Evolutionary conservation across 768 basidiomycete species (phyloP).

Genomic region (Russula sp.): DNA sequence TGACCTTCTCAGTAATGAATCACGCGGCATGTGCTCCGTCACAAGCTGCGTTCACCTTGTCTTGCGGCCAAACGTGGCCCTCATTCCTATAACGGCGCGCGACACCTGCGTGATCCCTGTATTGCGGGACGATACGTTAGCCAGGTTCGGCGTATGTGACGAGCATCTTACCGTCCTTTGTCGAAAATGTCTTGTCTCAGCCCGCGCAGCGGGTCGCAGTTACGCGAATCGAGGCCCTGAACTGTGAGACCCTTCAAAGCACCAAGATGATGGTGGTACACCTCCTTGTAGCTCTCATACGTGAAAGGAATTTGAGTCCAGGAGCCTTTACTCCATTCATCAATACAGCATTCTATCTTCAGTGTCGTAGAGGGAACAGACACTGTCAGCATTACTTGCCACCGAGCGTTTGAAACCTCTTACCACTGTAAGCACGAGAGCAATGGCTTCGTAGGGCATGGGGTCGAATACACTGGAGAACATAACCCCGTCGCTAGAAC

Average conservation of each 20-base stretch:
- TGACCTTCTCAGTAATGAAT: background rate
- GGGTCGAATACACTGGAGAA: constrained; percentile 12
- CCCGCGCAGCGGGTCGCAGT: constrained; percentile 10
- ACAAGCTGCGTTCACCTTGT: constrained; percentile 8
- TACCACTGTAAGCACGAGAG: constrained; percentile 15
- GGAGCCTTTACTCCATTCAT: constrained; percentile 13
- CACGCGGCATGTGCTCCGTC: background rate
- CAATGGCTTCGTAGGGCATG: constrained; percentile 19
- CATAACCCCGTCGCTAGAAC: constrained; percentile 12
- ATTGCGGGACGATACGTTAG: no score
- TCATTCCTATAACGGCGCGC: background rate
- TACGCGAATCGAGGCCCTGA: constrained; percentile 8
- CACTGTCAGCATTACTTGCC: background rate
- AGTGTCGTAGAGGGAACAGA: background rate
- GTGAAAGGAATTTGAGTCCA: constrained; percentile 9
- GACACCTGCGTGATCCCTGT: constrained; percentile 5
- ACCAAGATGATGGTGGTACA: constrained; percentile 7
- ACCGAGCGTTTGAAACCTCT: background rate
- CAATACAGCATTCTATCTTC: constrained; percentile 18
- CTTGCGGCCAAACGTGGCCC: constrained; percentile 1
- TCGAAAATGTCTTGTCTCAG: constrained; percentile 8
- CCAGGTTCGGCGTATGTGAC: background rate
- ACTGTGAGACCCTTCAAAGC: constrained; percentile 8
- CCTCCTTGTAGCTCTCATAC: constrained; percentile 14
- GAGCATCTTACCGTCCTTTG: constrained; percentile 8